Evolutionary conservation across 2,329 filamentous ascomycete species (phyloP).

Genomic region (Neonectria sp.): DNA sequence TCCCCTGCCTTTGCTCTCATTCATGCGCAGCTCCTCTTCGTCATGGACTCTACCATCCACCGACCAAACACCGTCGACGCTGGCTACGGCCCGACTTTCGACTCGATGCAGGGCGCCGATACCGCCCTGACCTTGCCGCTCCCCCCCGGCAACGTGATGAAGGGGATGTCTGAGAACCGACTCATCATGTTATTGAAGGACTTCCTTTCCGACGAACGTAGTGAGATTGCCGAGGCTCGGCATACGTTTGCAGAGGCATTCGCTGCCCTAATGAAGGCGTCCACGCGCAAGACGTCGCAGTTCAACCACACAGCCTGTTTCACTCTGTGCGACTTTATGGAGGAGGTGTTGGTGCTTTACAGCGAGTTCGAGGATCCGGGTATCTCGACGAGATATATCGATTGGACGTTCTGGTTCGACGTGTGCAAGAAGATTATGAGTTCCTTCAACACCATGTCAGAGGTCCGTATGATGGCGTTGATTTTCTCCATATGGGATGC

Average conservation of each 20-base stretch:
- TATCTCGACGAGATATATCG: constrained; percentile 65
- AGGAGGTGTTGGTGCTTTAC: constrained; percentile 81
- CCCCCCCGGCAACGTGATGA: constrained; percentile 77
- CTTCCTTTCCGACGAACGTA: constrained; percentile 71
- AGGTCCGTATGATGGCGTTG: constrained; percentile 87
- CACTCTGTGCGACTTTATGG: constrained; percentile 90
- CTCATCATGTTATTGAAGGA: constrained; percentile 87
- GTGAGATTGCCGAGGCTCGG: constrained; percentile 61
- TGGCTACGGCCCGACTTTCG: constrained; percentile 59
- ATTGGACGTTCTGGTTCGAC: constrained; percentile 89
- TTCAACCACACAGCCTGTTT: constrained; percentile 90
- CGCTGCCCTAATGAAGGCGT: constrained; percentile 79
- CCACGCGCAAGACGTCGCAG: constrained; percentile 81
- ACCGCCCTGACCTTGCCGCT: constrained; percentile 75
- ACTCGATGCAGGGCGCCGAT: constrained; percentile 70
- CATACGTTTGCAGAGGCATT: constrained; percentile 85
- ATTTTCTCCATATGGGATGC: constrained; percentile 86
- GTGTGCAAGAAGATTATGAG: constrained; percentile 85
- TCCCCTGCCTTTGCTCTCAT: constrained; percentile 85
- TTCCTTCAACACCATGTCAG: constrained; percentile 91
- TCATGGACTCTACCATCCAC: constrained; percentile 88
- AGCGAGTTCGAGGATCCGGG: constrained; percentile 62
- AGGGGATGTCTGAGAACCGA: constrained; percentile 90
- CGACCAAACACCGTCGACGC: constrained; percentile 73
- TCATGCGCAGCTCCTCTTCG: constrained; percentile 84